These are phyloP conservation scores for Volvox reticuliferus DNA, from an alignment of 139 green algal species.

Conservation along the genomic window DNA sequence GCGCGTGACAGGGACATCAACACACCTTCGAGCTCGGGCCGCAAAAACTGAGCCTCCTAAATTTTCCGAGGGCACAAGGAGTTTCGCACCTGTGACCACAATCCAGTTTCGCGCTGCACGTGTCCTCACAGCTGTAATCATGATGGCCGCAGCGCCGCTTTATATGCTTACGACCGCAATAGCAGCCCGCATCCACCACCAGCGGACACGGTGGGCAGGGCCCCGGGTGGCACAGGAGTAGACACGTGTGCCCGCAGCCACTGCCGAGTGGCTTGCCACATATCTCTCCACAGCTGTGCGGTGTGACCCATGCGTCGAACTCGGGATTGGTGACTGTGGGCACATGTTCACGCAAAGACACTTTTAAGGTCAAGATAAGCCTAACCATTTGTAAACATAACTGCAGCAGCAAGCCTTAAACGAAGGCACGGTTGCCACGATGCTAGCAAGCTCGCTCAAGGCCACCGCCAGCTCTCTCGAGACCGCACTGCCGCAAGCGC, in stretches of 20 bases:
- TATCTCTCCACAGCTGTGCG: conserved; percentile 80
- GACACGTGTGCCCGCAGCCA: conserved; percentile 77
- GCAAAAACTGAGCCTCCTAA: too few relatives aligned
- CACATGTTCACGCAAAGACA: too few relatives aligned
- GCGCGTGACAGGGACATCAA: too few relatives aligned
- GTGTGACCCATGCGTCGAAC: conserved; percentile 73
- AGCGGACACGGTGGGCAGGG: conserved; percentile 85
- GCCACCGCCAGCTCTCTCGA: too few relatives aligned
- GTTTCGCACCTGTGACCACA: conserved; percentile 54
- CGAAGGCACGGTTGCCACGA: too few relatives aligned
- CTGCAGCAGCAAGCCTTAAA: too few relatives aligned
- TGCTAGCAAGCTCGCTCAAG: too few relatives aligned
- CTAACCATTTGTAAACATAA: too few relatives aligned
- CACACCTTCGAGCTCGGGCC: too few relatives aligned
- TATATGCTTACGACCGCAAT: conserved; percentile 66
- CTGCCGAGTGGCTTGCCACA: conserved; percentile 62
- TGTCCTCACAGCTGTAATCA: conserved; percentile 69
- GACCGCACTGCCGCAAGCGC: neutral
- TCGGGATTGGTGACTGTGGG: conserved; percentile 35
- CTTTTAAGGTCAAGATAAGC: too few relatives aligned
- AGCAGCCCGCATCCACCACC: conserved; percentile 72
- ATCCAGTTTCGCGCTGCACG: conserved; percentile 45
- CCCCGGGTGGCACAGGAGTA: conserved; percentile 88
- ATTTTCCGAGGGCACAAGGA: too few relatives aligned
- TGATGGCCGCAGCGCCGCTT: conserved; percentile 75